phyloP scores from a whole-genome alignment of 352 stramenopile species.

The Phytophthora ramorum region DNA sequence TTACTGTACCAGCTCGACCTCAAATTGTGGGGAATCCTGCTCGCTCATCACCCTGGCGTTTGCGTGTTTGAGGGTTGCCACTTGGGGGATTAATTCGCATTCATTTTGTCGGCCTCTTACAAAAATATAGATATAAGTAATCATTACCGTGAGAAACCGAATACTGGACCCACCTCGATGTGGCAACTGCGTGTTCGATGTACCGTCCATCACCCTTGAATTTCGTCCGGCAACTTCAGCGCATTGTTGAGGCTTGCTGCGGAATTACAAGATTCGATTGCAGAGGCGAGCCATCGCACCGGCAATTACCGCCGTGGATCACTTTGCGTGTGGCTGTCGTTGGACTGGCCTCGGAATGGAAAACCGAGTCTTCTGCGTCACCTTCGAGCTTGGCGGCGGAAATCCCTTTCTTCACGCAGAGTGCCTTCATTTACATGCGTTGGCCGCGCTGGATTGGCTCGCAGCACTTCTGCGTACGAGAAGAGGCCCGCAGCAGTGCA shows the following conservation, averaged over 20 bases:
- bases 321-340: slow-evolving; percentile 2
- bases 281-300: slow-evolving; percentile 7
- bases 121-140: slow-evolving; percentile 9
- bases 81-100: slow-evolving; percentile 18
- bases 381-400: slow-evolving; percentile 4
- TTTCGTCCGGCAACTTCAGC: slow-evolving; percentile 14
- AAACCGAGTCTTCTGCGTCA: slow-evolving; percentile 23
- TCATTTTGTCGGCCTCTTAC: slow-evolving; percentile 2
- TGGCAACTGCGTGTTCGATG: slow-evolving; percentile 35
- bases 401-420: no score
- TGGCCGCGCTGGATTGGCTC: neutral
- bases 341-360: slow-evolving; percentile 11
- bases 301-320: slow-evolving; percentile 5
- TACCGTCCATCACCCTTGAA: no score
- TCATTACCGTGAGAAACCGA: slow-evolving; percentile 6
- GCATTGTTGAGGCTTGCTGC: slow-evolving; percentile 4
- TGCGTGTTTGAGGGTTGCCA: slow-evolving; percentile 38
- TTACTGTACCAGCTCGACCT: no score
- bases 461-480: no score
- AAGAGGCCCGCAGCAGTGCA: no score
- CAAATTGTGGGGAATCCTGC: no score
- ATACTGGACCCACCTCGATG: slow-evolving; percentile 6
- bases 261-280: slow-evolving; percentile 15
- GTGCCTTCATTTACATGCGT: no score
- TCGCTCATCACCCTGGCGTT: slow-evolving; percentile 18